Evolutionary conservation across 2,329 filamentous ascomycete genomes (phyloP).

Genomic region (Penicillium sp.): DNA sequence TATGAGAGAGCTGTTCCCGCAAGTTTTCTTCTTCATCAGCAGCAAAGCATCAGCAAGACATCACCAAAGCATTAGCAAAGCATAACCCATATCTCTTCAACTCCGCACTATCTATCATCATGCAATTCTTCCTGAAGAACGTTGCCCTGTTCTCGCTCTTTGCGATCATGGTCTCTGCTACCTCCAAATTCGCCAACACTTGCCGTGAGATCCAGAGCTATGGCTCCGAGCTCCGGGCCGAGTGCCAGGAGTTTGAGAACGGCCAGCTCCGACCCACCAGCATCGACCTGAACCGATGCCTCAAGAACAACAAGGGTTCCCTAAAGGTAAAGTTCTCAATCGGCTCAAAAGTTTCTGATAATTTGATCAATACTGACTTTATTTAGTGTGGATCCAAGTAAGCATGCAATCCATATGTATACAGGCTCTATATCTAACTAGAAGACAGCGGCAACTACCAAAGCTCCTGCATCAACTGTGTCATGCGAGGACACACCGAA

Average conservation of each 20-base stretch:
- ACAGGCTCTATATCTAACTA: neutral
- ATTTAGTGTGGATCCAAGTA: conserved; percentile 17
- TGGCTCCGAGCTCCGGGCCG: conserved; percentile 9
- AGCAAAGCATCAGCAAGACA: neutral
- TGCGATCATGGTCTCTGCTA: conserved; percentile 10
- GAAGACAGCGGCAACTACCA: conserved; percentile 13
- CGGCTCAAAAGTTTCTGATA: no score
- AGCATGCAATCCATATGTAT: neutral
- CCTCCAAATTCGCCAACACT: conserved; percentile 18
- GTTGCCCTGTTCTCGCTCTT: conserved; percentile 15
- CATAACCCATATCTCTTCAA: neutral
- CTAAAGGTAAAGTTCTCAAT: neutral
- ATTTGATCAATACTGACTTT: no score
- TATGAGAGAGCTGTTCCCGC: neutral
- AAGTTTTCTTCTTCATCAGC: neutral
- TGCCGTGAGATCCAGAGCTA: conserved; percentile 15
- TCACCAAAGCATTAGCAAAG: neutral
- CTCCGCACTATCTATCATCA: neutral
- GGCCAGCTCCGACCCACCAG: conserved; percentile 7
- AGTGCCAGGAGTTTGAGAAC: conserved; percentile 13
- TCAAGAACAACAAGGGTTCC: conserved; percentile 17
- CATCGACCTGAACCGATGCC: conserved; percentile 18
- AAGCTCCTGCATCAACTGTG: conserved; percentile 17
- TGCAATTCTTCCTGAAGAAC: conserved; percentile 16
- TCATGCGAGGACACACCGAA: conserved; percentile 12